Base-by-base conservation (phyloP, 345 rosid species). In the Balakata baccata region DNA sequence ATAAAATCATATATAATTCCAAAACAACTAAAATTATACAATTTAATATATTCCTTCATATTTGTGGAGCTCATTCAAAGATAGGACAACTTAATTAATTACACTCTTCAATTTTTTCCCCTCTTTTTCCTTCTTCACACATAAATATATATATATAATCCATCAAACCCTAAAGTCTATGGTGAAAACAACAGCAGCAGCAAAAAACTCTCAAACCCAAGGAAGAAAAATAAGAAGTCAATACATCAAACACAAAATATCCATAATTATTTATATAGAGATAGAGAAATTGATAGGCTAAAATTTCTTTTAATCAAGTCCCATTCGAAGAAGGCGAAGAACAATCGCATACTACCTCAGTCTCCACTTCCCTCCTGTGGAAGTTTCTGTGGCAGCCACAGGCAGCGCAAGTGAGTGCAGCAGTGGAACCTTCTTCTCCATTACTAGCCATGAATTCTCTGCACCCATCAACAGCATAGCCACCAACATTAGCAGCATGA, bases 361-460 rank as follows among this genome's bases (percentile, higher is more conserved):
- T 86, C 66, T 87, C 84, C 37, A 90, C 84, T 47, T 80, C 79
- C 45, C 82, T 80, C 38, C 75, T 52, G 54, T 80, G 82, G 76
- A 75, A 80, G 66, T 49, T 80, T 20, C 82, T 66, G 51, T 80
- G 82, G 70, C 82, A 80, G 68, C 82, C 82, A 72, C 82, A 80
- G n/a, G 82, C 82, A 53, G 82, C 82, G 52, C 82, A 80, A 61
- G 79, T 75, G 38, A 80, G 77, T 11, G 82, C 76, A 59, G 49
- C 74, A 20, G 37, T n/a, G 25, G 82, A 71, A 9, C 76, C 76
- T 72, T 80, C 79, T 41, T 75, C 82, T 1, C 89, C 87, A 57
- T 80, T 86, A 34, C 86, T 87, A 34, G 97, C 91, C 89, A 89
- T 86, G 85, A 89, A 91, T 81, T 91, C 97, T 37, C 94, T 86